Conservation (phyloP, 257 asterid genomes). For the Cordia subcordata region DNA sequence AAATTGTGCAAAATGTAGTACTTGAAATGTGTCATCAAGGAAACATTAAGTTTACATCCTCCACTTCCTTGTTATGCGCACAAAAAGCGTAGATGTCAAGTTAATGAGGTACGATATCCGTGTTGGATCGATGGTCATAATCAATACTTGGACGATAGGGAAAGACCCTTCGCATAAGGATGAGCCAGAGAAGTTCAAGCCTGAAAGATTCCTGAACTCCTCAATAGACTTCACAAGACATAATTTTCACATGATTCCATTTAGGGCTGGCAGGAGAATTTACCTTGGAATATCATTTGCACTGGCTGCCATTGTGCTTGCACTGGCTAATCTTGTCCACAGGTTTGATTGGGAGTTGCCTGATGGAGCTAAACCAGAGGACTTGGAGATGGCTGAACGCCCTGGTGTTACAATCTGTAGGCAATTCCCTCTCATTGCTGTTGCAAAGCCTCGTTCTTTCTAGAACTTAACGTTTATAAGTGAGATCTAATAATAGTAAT, state of each 20-base stretch:
- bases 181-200: conserved; percentile 16
- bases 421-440: conserved; percentile 25
- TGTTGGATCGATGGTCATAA: conserved; percentile 14
- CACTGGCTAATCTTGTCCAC: conserved; percentile 32
- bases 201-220: conserved; percentile 16
- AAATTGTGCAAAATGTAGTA: conserved; percentile 17
- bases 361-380: conserved; percentile 18
- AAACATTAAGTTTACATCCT: conserved; percentile 20
- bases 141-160: conserved; percentile 21
- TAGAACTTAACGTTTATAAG: too few relatives aligned
- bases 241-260: conserved; percentile 39
- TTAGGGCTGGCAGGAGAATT: conserved; percentile 44
- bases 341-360: conserved; percentile 37
- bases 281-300: conserved; percentile 35
- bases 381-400: conserved; percentile 39
- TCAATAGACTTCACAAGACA: conserved; percentile 26
- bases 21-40: conserved; percentile 16
- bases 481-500: too few relatives aligned
- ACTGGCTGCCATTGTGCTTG: conserved; percentile 16
- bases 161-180: conserved; percentile 20
- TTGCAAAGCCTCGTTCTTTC: conserved; percentile 16
- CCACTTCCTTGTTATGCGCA: conserved; percentile 25
- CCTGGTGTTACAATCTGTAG: conserved; percentile 21
- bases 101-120: conserved; percentile 18
- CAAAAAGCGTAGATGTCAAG: conserved; percentile 6